Percentiles rank a stretch among this genome's conserved stretches.
These are phyloP conservation scores for Russula griseocarnosa DNA, from an alignment of 768 basidiomycete species.

Conservation along the genomic window DNA sequence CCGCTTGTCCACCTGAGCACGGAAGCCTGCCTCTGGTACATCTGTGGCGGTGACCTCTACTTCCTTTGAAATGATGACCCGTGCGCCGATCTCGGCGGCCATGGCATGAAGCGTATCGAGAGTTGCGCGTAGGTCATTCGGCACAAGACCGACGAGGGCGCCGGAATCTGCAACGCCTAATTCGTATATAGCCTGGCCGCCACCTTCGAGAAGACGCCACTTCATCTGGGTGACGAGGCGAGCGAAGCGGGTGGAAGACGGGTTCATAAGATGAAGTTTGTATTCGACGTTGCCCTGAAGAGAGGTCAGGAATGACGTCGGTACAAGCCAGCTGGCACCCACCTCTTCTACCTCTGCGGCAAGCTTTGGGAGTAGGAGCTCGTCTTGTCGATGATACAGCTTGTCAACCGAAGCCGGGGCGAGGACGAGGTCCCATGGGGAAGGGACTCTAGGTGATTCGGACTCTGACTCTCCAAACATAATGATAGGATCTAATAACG, in stretches of 20 bases:
- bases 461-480: conserved; percentile 86
- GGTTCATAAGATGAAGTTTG: conserved; percentile 83
- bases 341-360: conserved; percentile 73
- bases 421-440: conserved; percentile 78
- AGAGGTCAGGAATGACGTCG: not conserved
- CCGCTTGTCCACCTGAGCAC: conserved; percentile 36
- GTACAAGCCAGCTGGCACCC: conserved; percentile 11
- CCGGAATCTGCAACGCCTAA: conserved; percentile 78
- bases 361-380: conserved; percentile 52
- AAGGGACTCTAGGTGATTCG: conserved; percentile 73
- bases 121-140: conserved; percentile 71
- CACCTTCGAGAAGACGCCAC: conserved; percentile 70
- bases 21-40: conserved; percentile 37
- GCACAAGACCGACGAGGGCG: conserved; percentile 72
- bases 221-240: conserved; percentile 93
- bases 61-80: conserved; percentile 87
- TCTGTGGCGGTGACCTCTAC: conserved; percentile 62
- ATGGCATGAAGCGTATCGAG: conserved; percentile 88
- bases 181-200: conserved; percentile 55
- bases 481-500: conserved; percentile 3
- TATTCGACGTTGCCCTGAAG: conserved; percentile 85
- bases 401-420: conserved; percentile 41
- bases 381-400: conserved; percentile 32
- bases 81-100: conserved; percentile 91
- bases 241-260: conserved; percentile 69